Base-by-base conservation (phyloP, 495 filamentous ascomycete genomes). In the Xylona heveae region DNA sequence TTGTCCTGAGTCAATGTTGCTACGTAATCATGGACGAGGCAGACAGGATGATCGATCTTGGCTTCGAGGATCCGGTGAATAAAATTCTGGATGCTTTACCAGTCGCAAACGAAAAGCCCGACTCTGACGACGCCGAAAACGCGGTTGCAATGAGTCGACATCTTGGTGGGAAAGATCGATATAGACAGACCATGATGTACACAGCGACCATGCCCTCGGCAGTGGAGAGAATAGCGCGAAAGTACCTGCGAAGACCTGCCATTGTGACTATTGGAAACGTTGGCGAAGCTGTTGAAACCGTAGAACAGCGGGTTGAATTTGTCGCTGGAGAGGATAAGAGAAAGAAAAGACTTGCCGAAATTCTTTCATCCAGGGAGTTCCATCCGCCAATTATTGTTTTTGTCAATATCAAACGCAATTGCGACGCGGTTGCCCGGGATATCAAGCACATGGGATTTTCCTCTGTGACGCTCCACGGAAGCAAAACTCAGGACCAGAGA, bases 161-260 rank as follows among this genome's bases (percentile, higher is more conserved):
- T 36, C 54, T 90, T 2, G 74, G 76, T 24, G 74, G 78, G 19
- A 79, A 80, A 46, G 78, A 91, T 47, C 67, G 78, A 10, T 99
- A 95, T 54, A 59, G 88, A 33, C 90, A 99, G 52, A 99, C 88
- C 2, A 99, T 99, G 88, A 99, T 99, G 88, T 99, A 95, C 66
- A 99, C 90, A 35, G 88, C 88, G 7, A 99, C 88, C 18, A 99
- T 99, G 88, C 83, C 90, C 3, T 52, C 73, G 2, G 74, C 82
- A 5, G 80, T 99, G 27, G 90, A 95, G 46, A 79, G 83, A 38
- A 95, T 99, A 35, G 88, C 88, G 2, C 72, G 81, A 35, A 94
- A 94, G 48, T 99, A 95, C 45, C 69, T 99, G 5, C 76, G 90
- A 3, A 68, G 88, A 3, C 90, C 88, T 0, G 88, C 88, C 3